phyloP scores from a whole-genome alignment of 306 rosid species.

The Ormosia emarginata region DNA sequence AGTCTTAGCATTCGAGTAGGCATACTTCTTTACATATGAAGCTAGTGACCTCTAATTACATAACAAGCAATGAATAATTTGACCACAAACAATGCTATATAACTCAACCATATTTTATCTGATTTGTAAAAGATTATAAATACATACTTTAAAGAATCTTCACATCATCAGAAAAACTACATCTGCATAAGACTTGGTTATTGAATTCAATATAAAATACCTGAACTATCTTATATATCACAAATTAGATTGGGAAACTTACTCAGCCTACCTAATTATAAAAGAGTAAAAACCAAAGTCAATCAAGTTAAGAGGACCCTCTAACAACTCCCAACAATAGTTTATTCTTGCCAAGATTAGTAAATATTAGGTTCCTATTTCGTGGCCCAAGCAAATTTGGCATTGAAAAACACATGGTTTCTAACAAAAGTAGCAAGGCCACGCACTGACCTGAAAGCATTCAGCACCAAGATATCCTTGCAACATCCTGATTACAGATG shows the following conservation, averaged over 20 bases:
- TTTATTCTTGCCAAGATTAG: not conserved
- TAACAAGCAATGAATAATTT: slow-evolving; percentile 20
- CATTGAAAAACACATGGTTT: not conserved
- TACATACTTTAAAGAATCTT: not conserved
- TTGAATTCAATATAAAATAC: not conserved
- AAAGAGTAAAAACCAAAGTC: not conserved
- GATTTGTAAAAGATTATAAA: not conserved
- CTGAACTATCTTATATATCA: not conserved
- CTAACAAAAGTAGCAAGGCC: not conserved
- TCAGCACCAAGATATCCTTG: slow-evolving; percentile 95
- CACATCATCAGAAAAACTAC: not conserved
- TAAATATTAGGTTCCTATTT: slow-evolving; percentile 6
- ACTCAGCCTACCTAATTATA: not conserved
- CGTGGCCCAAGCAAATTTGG: not conserved
- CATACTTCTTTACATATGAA: slow-evolving; percentile 68
- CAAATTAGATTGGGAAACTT: not conserved
- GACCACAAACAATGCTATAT: not conserved
- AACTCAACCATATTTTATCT: not conserved
- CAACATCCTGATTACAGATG: slow-evolving; percentile 91
- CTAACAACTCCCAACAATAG: not conserved
- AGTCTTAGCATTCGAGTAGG: slow-evolving; percentile 78
- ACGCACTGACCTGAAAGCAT: slow-evolving; percentile 73
- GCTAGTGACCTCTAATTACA: slow-evolving; percentile 80
- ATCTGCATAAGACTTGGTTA: not conserved
- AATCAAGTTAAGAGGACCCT: not conserved